Conservation (phyloP, 225 moss, liverwort and hornwort genomes). For the Straminergon stramineum region DNA sequence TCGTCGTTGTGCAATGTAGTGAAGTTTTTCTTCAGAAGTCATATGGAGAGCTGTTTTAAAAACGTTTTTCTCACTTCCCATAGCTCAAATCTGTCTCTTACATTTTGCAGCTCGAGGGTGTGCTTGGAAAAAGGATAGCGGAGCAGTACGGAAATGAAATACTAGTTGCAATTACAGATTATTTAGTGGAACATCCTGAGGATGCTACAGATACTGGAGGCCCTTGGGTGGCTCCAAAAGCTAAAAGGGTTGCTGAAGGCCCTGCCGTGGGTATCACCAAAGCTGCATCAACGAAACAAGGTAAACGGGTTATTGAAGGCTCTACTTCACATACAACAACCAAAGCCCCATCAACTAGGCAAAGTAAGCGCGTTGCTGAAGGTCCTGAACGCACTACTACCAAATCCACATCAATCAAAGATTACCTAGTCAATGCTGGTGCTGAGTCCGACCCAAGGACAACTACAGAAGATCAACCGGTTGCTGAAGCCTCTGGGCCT, state of each 20-base stretch:
- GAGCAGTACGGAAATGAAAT: constrained; percentile 69
- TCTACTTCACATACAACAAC: neutral
- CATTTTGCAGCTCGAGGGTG: constrained; percentile 59
- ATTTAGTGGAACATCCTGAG: constrained; percentile 46
- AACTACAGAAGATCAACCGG: constrained; percentile 11
- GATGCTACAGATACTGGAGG: constrained; percentile 34
- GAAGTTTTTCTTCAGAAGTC: neutral
- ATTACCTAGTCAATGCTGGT: constrained; percentile 22
- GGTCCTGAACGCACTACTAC: neutral
- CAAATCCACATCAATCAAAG: constrained; percentile 29
- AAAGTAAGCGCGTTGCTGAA: constrained; percentile 13
- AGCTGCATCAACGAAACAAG: constrained; percentile 21
- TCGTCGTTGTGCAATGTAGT: neutral
- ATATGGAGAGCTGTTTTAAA: neutral
- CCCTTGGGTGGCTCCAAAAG: constrained; percentile 65
- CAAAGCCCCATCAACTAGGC: constrained; percentile 18
- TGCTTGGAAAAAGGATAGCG: constrained; percentile 70
- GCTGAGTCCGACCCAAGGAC: constrained; percentile 24
- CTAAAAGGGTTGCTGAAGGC: constrained; percentile 9
- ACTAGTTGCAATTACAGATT: constrained; percentile 42
- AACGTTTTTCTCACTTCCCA: neutral
- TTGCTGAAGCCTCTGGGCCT: neutral
- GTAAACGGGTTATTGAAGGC: constrained; percentile 10
- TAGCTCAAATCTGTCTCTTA: neutral
- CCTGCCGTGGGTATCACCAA: constrained; percentile 7